Evolutionary conservation across 768 basidiomycete genomes (phyloP).

Genomic region (Lactarius pseudohatsudake): DNA sequence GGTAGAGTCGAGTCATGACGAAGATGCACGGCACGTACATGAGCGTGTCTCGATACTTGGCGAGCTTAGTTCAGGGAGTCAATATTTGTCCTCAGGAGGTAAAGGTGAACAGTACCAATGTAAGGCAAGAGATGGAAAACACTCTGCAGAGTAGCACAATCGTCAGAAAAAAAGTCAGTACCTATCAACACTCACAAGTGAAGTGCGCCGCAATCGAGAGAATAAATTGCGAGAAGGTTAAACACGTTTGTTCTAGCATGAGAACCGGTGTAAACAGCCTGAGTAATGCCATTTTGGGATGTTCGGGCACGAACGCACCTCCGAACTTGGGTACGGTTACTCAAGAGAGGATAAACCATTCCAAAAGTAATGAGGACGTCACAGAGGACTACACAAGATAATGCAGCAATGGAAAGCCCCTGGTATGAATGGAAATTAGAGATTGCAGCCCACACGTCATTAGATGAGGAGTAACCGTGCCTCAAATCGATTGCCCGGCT

Average conservation of each 20-base stretch:
- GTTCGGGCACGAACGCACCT: neutral
- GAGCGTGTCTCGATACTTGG: neutral
- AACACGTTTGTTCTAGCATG: no score
- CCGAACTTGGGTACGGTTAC: neutral
- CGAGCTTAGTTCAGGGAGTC: neutral
- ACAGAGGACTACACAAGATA: neutral
- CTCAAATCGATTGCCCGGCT: neutral
- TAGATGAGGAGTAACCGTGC: neutral
- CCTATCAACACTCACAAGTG: no score
- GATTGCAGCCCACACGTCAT: neutral
- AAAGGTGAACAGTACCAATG: no score
- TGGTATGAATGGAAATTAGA: neutral
- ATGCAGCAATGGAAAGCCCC: neutral
- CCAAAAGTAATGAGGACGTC: neutral
- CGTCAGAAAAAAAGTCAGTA: no score
- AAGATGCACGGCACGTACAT: neutral
- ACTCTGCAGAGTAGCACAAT: no score
- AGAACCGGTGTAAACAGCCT: no score
- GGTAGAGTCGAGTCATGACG: no score
- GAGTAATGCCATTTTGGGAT: no score
- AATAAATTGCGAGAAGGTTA: no score
- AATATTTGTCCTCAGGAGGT: neutral
- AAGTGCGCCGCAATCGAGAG: no score
- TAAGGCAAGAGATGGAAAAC: no score
- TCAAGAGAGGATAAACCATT: neutral